A percentile compares a stretch with the other conserved stretches of the same genome.
Evolutionary conservation across 2,329 filamentous ascomycete genomes (phyloP).

Genomic region (Rosellinia necatrix): DNA sequence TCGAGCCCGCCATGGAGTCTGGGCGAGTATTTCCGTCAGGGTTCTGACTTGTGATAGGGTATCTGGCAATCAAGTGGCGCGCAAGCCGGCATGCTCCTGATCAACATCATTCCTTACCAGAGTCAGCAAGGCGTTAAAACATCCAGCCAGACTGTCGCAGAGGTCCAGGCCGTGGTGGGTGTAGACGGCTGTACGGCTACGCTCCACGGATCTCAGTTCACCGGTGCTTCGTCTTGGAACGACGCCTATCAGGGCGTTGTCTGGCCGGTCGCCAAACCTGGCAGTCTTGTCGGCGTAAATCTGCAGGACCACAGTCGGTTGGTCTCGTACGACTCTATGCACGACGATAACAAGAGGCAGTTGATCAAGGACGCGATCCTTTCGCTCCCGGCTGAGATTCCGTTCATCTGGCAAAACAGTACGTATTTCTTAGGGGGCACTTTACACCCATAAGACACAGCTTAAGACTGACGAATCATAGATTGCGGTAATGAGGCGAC

Average conservation of each 20-base stretch:
- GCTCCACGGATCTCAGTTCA: neutral
- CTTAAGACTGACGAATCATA: neutral
- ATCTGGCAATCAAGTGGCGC: neutral
- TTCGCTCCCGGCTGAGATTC: neutral
- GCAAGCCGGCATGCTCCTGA: neutral
- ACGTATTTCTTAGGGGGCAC: no score
- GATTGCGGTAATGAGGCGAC: neutral
- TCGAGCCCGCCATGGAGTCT: no score
- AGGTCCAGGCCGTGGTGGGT: neutral
- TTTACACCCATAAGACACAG: no score
- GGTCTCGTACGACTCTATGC: neutral
- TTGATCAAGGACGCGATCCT: slow-evolving; percentile 5
- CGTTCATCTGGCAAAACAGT: slow-evolving; percentile 13
- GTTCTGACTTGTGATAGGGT: neutral
- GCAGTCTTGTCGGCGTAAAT: slow-evolving; percentile 2
- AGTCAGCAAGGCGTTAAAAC: neutral
- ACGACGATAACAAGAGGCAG: neutral
- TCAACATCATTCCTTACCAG: neutral
- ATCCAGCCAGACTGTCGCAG: neutral
- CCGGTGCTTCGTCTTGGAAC: slow-evolving; percentile 4
- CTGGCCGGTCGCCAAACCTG: neutral
- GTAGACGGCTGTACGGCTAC: neutral
- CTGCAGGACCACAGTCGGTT: slow-evolving; percentile 3
- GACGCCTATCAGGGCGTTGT: slow-evolving; percentile 4
- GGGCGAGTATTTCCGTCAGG: no score